A percentile compares a stretch with the other conserved stretches of the same genome.
Conservation (phyloP, 2,329 filamentous ascomycete genomes). For the Scytalidium sp. region DNA sequence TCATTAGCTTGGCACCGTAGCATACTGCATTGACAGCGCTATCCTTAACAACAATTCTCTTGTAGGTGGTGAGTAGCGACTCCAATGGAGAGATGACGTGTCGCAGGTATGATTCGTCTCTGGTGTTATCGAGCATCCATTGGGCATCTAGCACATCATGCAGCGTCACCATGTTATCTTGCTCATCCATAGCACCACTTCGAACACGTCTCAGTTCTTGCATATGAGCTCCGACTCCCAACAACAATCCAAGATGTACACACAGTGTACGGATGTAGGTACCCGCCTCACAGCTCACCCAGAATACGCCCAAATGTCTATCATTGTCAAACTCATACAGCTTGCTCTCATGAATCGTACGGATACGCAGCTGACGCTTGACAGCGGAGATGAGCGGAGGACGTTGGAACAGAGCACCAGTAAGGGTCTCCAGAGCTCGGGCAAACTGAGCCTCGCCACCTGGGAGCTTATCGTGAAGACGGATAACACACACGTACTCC, state of each 20-base stretch:
- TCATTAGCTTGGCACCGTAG: conserved; percentile 99
- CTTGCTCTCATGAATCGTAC: conserved; percentile 97
- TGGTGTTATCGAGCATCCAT: conserved; percentile 93
- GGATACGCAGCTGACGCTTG: conserved; percentile 97
- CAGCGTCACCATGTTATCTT: conserved; percentile 83
- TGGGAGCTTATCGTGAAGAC: conserved; percentile 91
- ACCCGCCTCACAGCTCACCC: conserved; percentile 98
- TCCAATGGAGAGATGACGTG: conserved; percentile 90
- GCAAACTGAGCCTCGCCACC: conserved; percentile 92
- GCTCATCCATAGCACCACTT: conserved; percentile 92
- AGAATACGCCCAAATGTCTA: conserved; percentile 95
- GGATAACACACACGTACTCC: conserved; percentile 95
- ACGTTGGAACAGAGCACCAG: conserved; percentile 94
- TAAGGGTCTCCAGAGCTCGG: conserved; percentile 91
- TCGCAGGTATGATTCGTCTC: conserved; percentile 89
- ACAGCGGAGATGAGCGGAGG: conserved; percentile 97
- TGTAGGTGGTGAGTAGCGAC: conserved; percentile 87
- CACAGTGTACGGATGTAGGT: conserved; percentile 99
- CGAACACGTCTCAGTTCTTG: conserved; percentile 94
- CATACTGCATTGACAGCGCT: conserved; percentile 95
- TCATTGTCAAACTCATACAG: conserved; percentile 98
- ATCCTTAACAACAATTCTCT: conserved; percentile 97
- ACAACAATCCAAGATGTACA: conserved; percentile 77
- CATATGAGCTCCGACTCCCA: conserved; percentile 93
- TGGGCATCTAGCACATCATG: conserved; percentile 96